Conservation (phyloP, 225 moss, liverwort and hornwort genomes). For the Marchantia polymorpha region DNA sequence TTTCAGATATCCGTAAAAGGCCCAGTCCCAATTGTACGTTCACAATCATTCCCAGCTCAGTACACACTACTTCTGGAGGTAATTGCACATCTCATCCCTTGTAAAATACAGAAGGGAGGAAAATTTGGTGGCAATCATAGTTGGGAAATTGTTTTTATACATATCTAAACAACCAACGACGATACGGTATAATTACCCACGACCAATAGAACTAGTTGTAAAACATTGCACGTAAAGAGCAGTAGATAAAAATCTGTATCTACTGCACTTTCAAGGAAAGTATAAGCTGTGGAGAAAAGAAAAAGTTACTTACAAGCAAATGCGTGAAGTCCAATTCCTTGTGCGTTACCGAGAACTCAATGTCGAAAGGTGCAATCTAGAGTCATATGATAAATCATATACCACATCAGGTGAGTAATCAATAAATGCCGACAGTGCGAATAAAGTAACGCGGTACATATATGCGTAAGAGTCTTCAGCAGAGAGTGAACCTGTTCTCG, state of each 20-base stretch:
- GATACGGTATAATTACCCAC: too few species aligned
- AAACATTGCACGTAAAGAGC: background rate
- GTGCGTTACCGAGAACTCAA: slow-evolving; percentile 93
- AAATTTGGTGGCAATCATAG: too few species aligned
- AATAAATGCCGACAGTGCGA: too few species aligned
- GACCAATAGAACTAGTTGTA: too few species aligned
- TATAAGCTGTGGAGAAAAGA: too few species aligned
- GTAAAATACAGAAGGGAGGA: background rate
- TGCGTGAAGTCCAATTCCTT: slow-evolving; percentile 98
- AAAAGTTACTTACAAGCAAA: slow-evolving; percentile 53
- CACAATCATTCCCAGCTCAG: background rate
- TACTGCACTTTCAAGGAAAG: background rate
- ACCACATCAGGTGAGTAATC: background rate
- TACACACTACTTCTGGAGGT: background rate
- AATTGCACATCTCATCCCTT: background rate
- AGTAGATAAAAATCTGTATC: too few species aligned
- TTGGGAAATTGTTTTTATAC: too few species aligned
- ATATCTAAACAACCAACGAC: too few species aligned
- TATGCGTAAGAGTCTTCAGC: background rate
- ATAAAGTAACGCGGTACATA: background rate
- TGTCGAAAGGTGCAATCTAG: slow-evolving; percentile 91
- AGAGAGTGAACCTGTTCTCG: slow-evolving; percentile 62
- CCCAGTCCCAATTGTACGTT: background rate
- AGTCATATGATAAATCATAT: background rate
- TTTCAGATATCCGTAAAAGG: background rate